These are phyloP conservation scores for Yamadazyma atmosphaerica DNA, from an alignment of 1,139 yeast species.

Conservation along the genomic window DNA sequence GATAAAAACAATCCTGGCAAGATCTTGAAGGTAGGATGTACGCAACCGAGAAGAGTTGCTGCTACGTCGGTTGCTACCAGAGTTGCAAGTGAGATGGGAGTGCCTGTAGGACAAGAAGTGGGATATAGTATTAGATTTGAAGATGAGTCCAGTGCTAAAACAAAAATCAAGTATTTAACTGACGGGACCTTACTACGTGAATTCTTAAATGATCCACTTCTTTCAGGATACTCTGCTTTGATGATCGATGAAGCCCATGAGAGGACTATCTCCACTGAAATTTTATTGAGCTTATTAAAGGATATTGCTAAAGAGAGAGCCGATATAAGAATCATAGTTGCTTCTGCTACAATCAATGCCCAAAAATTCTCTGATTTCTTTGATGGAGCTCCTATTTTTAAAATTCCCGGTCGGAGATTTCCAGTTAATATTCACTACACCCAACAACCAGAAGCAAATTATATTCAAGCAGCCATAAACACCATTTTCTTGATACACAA, in stretches of 20 bases:
- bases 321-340: constrained; percentile 72
- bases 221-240: constrained; percentile 69
- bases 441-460: constrained; percentile 85
- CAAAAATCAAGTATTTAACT: constrained; percentile 82
- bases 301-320: constrained; percentile 64
- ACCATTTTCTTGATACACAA: constrained; percentile 81
- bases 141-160: constrained; percentile 61
- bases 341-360: constrained; percentile 95
- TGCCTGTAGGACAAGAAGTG: constrained; percentile 70
- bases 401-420: constrained; percentile 84
- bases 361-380: constrained; percentile 79
- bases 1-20: constrained; percentile 26
- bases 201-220: constrained; percentile 71
- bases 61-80: constrained; percentile 92
- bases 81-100: constrained; percentile 85
- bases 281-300: constrained; percentile 78
- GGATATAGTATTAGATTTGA: constrained; percentile 91
- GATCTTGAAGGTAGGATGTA: constrained; percentile 68
- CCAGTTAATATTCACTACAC: constrained; percentile 90
- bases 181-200: constrained; percentile 94
- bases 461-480: constrained; percentile 82
- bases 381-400: constrained; percentile 79
- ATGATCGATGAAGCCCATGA: constrained; percentile 99
- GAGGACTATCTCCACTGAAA: constrained; percentile 88
- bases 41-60: constrained; percentile 96